Evolutionary conservation across 2,329 filamentous ascomycete species (phyloP).

Genomic region (Hypoxylon sp.): DNA sequence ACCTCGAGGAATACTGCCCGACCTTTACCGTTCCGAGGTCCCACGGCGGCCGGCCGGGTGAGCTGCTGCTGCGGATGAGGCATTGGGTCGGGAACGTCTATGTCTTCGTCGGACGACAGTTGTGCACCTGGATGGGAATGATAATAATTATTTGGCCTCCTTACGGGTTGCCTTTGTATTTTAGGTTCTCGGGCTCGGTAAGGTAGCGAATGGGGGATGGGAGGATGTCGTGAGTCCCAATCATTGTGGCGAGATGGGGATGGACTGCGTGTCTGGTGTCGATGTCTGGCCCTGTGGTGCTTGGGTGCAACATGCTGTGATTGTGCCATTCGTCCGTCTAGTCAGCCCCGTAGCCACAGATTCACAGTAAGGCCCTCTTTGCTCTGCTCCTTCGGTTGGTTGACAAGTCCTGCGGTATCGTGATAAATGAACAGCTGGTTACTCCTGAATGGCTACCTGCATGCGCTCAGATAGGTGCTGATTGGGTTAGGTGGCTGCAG

Average conservation of each 20-base stretch:
- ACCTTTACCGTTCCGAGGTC: slow-evolving; percentile 39
- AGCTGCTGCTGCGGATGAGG: slow-evolving; percentile 44
- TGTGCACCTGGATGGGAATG: slow-evolving; percentile 42
- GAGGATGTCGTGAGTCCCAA: slow-evolving; percentile 44
- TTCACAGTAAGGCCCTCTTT: slow-evolving; percentile 37
- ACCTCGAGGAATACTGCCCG: slow-evolving; percentile 38
- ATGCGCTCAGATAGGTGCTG: slow-evolving; percentile 40
- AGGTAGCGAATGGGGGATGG: slow-evolving; percentile 48
- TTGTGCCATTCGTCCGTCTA: slow-evolving; percentile 46
- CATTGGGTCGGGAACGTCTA: slow-evolving; percentile 40
- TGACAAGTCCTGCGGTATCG: slow-evolving; percentile 41
- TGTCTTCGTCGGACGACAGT: slow-evolving; percentile 41
- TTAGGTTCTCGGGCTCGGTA: slow-evolving; percentile 46
- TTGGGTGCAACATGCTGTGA: slow-evolving; percentile 43
- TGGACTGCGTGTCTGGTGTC: slow-evolving; percentile 41
- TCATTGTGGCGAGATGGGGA: slow-evolving; percentile 44
- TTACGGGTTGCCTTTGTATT: slow-evolving; percentile 48
- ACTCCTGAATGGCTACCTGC: slow-evolving; percentile 47
- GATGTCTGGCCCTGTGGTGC: slow-evolving; percentile 43
- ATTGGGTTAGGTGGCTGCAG: slow-evolving; percentile 44
- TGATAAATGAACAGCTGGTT: slow-evolving; percentile 47
- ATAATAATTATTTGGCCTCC: slow-evolving; percentile 39
- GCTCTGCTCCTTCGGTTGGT: slow-evolving; percentile 42
- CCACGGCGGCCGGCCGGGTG: slow-evolving; percentile 38
- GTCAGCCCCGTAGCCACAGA: slow-evolving; percentile 44